A percentile compares a stretch with the other conserved stretches of the same genome.
Evolutionary conservation across 169 alveolate genomes (phyloP).

Genomic region (Cystoisospora suis): DNA sequence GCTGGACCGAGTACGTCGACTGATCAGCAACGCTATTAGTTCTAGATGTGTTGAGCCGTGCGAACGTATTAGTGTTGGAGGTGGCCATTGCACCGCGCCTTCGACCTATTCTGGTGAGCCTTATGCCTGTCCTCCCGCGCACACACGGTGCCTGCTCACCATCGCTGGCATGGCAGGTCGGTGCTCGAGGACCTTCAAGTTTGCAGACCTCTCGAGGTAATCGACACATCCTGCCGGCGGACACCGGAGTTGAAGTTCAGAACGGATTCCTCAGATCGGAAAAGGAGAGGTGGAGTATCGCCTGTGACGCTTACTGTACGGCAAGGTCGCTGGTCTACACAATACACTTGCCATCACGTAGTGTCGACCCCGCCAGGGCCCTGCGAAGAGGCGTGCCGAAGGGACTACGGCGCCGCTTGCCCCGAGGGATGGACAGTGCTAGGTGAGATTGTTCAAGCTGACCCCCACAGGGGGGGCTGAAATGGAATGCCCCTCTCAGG

Average conservation of each 20-base stretch:
- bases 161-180: background rate
- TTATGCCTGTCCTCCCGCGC: background rate
- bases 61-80: background rate
- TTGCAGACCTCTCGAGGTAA: background rate
- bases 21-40: background rate
- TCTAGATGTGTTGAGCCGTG: background rate
- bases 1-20: constrained; percentile 7
- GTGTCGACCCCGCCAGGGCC: too few species aligned
- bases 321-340: too few species aligned
- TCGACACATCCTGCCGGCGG: background rate
- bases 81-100: constrained; percentile 19
- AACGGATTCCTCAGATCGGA: background rate
- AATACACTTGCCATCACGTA: too few species aligned
- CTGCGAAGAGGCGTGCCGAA: background rate
- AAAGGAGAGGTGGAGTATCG: constrained; percentile 9
- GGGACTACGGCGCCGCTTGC: background rate
- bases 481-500: background rate
- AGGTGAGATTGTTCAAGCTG: too few species aligned
- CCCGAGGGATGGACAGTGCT: constrained; percentile 27
- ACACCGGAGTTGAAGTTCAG: background rate
- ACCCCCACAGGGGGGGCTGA: too few species aligned
- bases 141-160: too few species aligned
- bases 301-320: constrained; percentile 12
- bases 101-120: constrained; percentile 12
- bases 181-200: background rate